Evolutionary conservation across 1,139 yeast genomes (phyloP), one percentile per base, ranked within the genome.

Genomic region (Yamadazyma trypodendri): DNA sequence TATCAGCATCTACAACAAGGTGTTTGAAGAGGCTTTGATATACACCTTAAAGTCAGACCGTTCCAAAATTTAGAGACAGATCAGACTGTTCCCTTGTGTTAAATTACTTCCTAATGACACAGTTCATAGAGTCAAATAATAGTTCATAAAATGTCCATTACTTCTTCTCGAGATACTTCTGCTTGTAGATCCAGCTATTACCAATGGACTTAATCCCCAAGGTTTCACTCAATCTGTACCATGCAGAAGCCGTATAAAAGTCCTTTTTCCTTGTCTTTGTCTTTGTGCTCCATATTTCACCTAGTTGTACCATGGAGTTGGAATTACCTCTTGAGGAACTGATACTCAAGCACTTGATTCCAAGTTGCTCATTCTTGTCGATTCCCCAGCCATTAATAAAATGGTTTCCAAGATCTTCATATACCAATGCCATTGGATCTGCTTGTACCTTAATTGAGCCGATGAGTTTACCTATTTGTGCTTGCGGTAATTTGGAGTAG

Each of bases 151-250:
- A n/a, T 6, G 8, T 6, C 24, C 18, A 27, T 32, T 29, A 34
- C 35, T 50, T 43, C 27, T 30, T 35, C 25, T 49, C 58, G 63
- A 73, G 58, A 53, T 84, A 84, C 63, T 84, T 84, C 32, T 78
- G 80, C 56, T 83, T 84, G 63, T 83, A 80, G 31, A 84, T 83
- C 94, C 94, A 85, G 42, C 82, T 77, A 44, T 84, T 81, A 1
- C 90, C 90, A 25, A 82, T 76, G 43, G 81, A 64, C 48, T 72
- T 76, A 16, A 76, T 76, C 1, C 92, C 94, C 48, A 75, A 72
- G 12, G 72, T 63, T 37, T 81, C 90, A 17, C 88, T 84, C 29
- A 79, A 60, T 36, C 94, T 65, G 44, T 80, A 75, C 79, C 90
- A 81, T 10, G 80, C 77, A 2, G 94, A 87, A 2, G 95, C 89